Evolutionary conservation across 768 basidiomycete genomes (phyloP).

Genomic region (Amyloporia xantha): DNA sequence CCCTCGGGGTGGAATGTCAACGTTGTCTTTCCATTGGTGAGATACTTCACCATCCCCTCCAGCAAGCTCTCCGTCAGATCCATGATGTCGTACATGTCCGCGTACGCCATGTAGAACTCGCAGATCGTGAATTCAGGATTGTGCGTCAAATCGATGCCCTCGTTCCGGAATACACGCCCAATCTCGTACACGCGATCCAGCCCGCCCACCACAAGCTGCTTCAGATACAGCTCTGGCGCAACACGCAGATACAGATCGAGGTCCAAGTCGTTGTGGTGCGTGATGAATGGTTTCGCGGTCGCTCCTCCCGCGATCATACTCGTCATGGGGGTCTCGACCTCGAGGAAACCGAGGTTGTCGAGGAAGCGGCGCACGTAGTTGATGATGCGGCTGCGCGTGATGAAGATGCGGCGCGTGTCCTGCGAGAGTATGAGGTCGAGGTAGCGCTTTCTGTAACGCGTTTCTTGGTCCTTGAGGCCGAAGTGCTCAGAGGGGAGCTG

Average conservation of each 20-base stretch:
- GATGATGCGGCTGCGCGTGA: conserved; percentile 83
- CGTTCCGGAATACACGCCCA: conserved; percentile 96
- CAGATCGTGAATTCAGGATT: conserved; percentile 99
- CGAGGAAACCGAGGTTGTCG: conserved; percentile 89
- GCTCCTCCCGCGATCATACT: conserved; percentile 95
- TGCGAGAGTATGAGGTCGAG: conserved; percentile 96
- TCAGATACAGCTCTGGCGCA: conserved; percentile 96
- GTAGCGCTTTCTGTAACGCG: conserved; percentile 96
- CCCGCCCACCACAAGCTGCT: conserved; percentile 95
- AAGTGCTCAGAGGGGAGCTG: conserved; percentile 90
- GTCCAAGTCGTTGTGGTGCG: conserved; percentile 97
- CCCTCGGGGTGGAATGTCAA: conserved; percentile 91
- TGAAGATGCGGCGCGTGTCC: conserved; percentile 81
- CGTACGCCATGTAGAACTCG: conserved; percentile 99
- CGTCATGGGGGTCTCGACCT: conserved; percentile 99
- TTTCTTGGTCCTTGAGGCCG: conserved; percentile 96
- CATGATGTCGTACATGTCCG: conserved; percentile 98
- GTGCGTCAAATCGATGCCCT: conserved; percentile 97
- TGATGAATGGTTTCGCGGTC: conserved; percentile 97
- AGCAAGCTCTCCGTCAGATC: conserved; percentile 90
- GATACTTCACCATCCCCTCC: conserved; percentile 82
- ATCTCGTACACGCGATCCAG: conserved; percentile 98
- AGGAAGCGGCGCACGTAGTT: conserved; percentile 91
- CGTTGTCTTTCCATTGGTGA: conserved; percentile 76
- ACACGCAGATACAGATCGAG: conserved; percentile 96